Evolutionary conservation across 768 basidiomycete species (phyloP).

Genomic region (Gymnopilus junonius): DNA sequence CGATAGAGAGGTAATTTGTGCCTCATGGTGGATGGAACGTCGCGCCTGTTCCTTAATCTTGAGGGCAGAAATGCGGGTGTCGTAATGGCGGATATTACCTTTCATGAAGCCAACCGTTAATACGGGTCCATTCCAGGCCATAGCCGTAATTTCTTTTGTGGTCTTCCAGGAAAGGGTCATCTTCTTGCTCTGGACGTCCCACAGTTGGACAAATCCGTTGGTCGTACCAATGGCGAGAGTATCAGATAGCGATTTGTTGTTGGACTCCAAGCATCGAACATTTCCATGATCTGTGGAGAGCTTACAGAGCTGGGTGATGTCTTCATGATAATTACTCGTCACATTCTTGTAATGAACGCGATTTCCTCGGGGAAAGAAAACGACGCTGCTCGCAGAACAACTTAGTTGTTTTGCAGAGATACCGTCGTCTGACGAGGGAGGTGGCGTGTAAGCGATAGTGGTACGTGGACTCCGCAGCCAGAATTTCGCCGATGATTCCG

Average conservation of each 20-base stretch:
- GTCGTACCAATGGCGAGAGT: conserved; percentile 65
- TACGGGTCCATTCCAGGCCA: conserved; percentile 69
- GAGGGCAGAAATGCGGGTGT: conserved; percentile 57
- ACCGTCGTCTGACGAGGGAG: conserved; percentile 18
- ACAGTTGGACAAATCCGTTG: conserved; percentile 70
- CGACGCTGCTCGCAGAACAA: conserved; percentile 47
- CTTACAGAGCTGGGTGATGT: conserved; percentile 56
- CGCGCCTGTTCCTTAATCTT: conserved; percentile 66
- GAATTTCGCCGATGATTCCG: conserved; percentile 30
- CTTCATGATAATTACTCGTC: conserved; percentile 35
- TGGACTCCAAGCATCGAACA: conserved; percentile 47
- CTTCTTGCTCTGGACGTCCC: conserved; percentile 67
- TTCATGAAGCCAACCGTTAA: conserved; percentile 70
- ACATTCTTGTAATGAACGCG: conserved; percentile 58
- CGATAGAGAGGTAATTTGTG: conserved; percentile 62
- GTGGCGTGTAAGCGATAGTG: conserved; percentile 29
- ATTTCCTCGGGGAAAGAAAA: conserved; percentile 58
- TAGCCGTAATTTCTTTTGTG: conserved; percentile 61
- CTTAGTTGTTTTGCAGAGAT: conserved; percentile 34
- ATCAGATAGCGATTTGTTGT: conserved; percentile 35
- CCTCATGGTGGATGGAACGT: conserved; percentile 71
- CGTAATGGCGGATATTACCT: conserved; percentile 77
- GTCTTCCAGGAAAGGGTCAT: conserved; percentile 51
- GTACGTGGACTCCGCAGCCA: conserved; percentile 26
- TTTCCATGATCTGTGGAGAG: conserved; percentile 50